Conservation (phyloP, 164 flowering plant genomes). For the Chimonanthus salicifolius region DNA sequence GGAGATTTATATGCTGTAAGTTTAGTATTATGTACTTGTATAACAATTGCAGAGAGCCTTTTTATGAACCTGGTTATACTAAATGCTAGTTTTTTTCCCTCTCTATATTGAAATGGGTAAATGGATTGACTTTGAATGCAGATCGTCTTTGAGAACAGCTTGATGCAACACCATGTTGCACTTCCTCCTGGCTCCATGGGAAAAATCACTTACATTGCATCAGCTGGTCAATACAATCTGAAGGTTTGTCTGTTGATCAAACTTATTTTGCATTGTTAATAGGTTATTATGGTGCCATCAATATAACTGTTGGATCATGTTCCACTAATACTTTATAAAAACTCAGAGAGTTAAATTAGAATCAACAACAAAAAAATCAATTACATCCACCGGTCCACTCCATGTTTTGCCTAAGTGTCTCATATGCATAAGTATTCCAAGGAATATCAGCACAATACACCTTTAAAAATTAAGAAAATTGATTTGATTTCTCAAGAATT, state of each 20-base stretch:
- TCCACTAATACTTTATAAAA: neutral
- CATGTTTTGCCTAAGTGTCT: no score
- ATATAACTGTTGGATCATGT: neutral
- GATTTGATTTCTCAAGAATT: no score
- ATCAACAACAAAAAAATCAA: no score
- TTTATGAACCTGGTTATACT: neutral
- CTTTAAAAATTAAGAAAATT: no score
- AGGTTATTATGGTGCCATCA: neutral
- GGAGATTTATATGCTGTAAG: slow-evolving; percentile 99
- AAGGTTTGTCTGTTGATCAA: slow-evolving; percentile 34
- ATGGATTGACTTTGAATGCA: neutral
- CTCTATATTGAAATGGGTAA: no score
- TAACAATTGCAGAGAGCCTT: neutral
- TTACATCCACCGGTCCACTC: no score
- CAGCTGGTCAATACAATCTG: slow-evolving; percentile 89
- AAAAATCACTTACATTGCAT: slow-evolving; percentile 76
- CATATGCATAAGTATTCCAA: no score
- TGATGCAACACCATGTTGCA: slow-evolving; percentile 88
- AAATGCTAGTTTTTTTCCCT: no score
- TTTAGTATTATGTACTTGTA: neutral
- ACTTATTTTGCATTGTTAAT: neutral
- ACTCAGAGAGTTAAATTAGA: neutral
- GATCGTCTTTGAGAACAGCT: slow-evolving; percentile 77
- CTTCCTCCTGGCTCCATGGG: slow-evolving; percentile 98
- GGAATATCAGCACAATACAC: no score